Conservation (phyloP, 208 protist species). For the Entamoeba invadens region DNA sequence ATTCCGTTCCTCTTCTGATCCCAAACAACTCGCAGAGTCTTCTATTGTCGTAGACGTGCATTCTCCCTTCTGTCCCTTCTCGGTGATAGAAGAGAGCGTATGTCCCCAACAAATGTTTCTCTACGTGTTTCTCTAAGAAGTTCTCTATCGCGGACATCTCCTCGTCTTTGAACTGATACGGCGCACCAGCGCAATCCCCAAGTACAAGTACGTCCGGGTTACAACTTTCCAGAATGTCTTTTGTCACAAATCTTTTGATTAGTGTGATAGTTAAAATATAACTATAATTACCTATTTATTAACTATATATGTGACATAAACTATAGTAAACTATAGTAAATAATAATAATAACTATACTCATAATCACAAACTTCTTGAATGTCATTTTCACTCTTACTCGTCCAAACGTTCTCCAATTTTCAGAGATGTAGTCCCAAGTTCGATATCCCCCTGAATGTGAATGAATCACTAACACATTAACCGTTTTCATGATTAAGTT, state of each 20-base stretch:
- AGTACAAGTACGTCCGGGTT: not conserved
- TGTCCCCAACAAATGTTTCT: not conserved
- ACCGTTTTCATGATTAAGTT: no score
- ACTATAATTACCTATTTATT: no score
- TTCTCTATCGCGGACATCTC: not conserved
- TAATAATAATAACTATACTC: no score
- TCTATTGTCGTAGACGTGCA: not conserved
- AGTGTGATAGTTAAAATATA: no score
- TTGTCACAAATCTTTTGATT: not conserved
- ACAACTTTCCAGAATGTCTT: not conserved
- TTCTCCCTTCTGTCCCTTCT: not conserved
- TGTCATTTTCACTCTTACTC: not conserved
- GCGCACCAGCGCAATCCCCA: not conserved
- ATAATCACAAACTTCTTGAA: not conserved
- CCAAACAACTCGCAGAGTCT: not conserved
- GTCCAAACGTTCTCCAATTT: not conserved
- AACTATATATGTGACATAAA: no score
- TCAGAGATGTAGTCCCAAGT: not conserved
- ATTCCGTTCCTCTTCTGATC: not conserved
- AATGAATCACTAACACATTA: not conserved
- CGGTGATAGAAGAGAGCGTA: not conserved
- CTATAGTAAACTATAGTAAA: no score
- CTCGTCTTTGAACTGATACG: not conserved
- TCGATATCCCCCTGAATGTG: not conserved
- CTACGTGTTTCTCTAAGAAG: not conserved